Percentiles rank a stretch among this genome's conserved stretches.
These are phyloP conservation scores for Tulasnella sp. DNA, from an alignment of 768 basidiomycete genomes.

Conservation along the genomic window DNA sequence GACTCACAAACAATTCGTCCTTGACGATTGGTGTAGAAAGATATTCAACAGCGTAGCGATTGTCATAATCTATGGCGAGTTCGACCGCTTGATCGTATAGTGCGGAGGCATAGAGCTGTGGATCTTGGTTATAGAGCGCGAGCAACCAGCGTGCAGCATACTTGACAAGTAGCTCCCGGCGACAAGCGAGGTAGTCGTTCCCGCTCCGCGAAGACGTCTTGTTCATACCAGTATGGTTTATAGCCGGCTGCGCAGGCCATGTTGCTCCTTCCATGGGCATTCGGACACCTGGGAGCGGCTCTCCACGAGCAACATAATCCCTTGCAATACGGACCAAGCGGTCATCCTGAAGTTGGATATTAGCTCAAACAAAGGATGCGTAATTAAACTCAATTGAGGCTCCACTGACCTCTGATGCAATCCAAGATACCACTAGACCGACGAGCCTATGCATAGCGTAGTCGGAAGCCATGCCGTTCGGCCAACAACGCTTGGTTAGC, in stretches of 20 bases:
- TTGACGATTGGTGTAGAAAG: not conserved
- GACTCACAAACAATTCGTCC: not conserved
- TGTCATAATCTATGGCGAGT: constrained; percentile 39
- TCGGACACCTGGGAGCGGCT: constrained; percentile 62
- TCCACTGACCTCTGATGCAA: constrained; percentile 59
- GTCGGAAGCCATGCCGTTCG: constrained; percentile 65
- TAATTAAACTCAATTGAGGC: constrained; percentile 28
- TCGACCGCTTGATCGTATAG: constrained; percentile 56
- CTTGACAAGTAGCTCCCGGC: constrained; percentile 51
- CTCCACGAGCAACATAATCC: constrained; percentile 59
- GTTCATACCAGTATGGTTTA: not conserved
- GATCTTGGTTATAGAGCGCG: constrained; percentile 62
- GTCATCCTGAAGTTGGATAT: constrained; percentile 50
- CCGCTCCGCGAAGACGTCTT: constrained; percentile 41
- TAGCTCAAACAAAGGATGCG: not conserved
- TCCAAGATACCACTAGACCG: constrained; percentile 60
- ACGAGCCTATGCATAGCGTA: constrained; percentile 64
- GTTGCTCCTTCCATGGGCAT: constrained; percentile 43
- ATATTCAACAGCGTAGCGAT: constrained; percentile 3
- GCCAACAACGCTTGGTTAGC: constrained; percentile 67
- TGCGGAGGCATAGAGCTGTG: constrained; percentile 49
- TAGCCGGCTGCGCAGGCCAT: constrained; percentile 50
- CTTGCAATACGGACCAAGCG: constrained; percentile 62
- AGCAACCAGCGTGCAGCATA: constrained; percentile 68
- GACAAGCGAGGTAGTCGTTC: constrained; percentile 63